Evolutionary conservation across 1,284 basidiomycete genomes (phyloP), one percentile per base, ranked within the genome.

Genomic region (Trametes hirsuta): DNA sequence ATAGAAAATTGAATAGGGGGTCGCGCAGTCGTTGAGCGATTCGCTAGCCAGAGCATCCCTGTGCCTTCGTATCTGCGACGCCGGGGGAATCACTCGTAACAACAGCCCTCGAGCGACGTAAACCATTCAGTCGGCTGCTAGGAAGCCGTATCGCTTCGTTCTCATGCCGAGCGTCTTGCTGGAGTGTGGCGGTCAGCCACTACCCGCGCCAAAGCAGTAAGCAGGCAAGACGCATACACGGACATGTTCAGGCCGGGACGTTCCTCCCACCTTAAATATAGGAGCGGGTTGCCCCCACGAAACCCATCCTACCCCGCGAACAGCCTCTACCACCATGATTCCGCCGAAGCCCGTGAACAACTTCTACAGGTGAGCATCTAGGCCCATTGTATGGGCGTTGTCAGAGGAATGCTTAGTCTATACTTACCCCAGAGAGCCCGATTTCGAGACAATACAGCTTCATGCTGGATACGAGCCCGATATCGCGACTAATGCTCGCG

Each of bases 371-470:
- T 59, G 6, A 15, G 55, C 11, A 39, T 18, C 6, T 15, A n/a
- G 21, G 8, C 41, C 47, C 11, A 15, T 36, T 36, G 40, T 15
- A 3, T 30, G 30, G 30, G 21, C 25, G 14, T 14, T 14, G n/a
- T 47, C 12, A 6, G 10, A 8, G 4, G 9, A 14, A 34, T 24
- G 11, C 47, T 50, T 18, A 39, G 8, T 3, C 34, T 36, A 21
- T 40, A 8, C 4, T 1, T 30, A 30, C 30, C 15, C 10, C 58
- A 86, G 83, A 74, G 79, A 81, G 63, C 87, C 87, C 46, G 88
- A 91, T 69, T 93, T 92, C 67, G 91, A 94, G 70, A 94, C 92
- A 8, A 76, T 93, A 50, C 90, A 93, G 76, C 79, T 95, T 34
- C 93, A 95, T 70, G 93, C 88, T 39, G 93, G 94, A 11, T 90